Base-by-base conservation (phyloP, 495 filamentous ascomycete genomes). In the Xanthoparmelia taractica region DNA sequence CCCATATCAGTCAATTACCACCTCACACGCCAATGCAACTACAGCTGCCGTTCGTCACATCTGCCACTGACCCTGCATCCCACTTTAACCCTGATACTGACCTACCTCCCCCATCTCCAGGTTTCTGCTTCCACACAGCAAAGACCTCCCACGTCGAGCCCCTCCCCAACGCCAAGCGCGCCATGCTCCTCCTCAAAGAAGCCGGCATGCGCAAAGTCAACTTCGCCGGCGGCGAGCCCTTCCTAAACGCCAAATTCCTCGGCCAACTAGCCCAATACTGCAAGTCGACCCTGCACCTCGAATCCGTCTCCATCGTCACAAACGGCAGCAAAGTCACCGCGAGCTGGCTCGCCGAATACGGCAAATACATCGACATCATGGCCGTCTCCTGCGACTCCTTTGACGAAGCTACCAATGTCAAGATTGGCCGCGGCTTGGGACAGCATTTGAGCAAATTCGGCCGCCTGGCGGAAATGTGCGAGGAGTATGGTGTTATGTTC, bases 171-270 rank as follows among this genome's bases (percentile, higher is more conserved):
- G 77, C 77, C 55, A 77, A 81, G 63, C 65, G 63, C 12, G 82
- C 75, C 18, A 73, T 84, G 20, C 66, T 54, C 7, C 77, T 85
- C 7, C 75, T 85, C 23, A 66, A 68, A 27, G 65, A 75, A 5
- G 80, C 78, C 8, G 83, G 81, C 23, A 85, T 85, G 83, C 68
- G 70, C 59, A 85, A 85, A 64, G 70, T 83, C 62, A 85, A 85
- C 70, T 81, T 85, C 63, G 82, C 83, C 18, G 82, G 83, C 41
- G 83, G 83, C 8, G 83, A 85, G 64, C 82, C 83, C 2, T 83
- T 85, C 67, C 73, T 85, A n/a, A 79, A 85, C 59, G 75, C 75
- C 4, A 66, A 69, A 36, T 72, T 74, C 47, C 73, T 84, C 5
- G 77, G 79, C 33, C 66, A 76, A 54, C 70, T 85, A 45, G 67